Conservation (phyloP, 805 yeast species). For the Barnettozyma siamensis region DNA sequence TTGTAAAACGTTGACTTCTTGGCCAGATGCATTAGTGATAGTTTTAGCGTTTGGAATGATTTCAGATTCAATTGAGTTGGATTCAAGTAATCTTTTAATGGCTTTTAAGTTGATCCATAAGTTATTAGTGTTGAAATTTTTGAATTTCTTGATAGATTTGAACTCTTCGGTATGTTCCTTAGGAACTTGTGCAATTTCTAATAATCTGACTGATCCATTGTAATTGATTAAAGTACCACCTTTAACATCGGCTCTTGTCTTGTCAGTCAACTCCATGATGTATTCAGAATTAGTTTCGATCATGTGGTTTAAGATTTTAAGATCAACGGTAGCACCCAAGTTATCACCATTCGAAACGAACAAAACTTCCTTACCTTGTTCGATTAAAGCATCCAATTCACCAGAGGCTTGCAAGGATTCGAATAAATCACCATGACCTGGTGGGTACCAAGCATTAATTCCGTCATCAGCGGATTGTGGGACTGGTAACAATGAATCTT, state of each 20-base stretch:
- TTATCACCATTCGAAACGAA: conserved; percentile 98
- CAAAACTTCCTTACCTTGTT: conserved; percentile 89
- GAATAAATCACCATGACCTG: conserved; percentile 99
- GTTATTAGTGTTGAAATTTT: conserved; percentile 96
- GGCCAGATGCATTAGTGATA: conserved; percentile 59
- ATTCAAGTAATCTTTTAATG: conserved; percentile 84
- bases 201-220: conserved; percentile 87
- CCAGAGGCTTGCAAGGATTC: conserved; percentile 88
- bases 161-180: conserved; percentile 97
- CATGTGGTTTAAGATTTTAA: conserved; percentile 88
- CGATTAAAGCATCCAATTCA: conserved; percentile 81
- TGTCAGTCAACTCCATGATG: conserved; percentile 97
- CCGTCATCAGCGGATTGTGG: conserved; percentile 71
- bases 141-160: conserved; percentile 95
- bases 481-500: conserved; percentile 94
- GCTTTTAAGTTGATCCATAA: conserved; percentile 96
- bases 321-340: conserved; percentile 96
- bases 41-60: conserved; percentile 93
- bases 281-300: conserved; percentile 86
- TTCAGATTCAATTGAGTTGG: conserved; percentile 78
- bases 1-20: conserved; percentile 83
- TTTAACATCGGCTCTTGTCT: conserved; percentile 98
- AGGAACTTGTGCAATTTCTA: conserved; percentile 98
- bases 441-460: conserved; percentile 94
- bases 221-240: conserved; percentile 98